phyloP scores from a whole-genome alignment of 2,329 filamentous ascomycete species.

The Venturia nashicola region DNA sequence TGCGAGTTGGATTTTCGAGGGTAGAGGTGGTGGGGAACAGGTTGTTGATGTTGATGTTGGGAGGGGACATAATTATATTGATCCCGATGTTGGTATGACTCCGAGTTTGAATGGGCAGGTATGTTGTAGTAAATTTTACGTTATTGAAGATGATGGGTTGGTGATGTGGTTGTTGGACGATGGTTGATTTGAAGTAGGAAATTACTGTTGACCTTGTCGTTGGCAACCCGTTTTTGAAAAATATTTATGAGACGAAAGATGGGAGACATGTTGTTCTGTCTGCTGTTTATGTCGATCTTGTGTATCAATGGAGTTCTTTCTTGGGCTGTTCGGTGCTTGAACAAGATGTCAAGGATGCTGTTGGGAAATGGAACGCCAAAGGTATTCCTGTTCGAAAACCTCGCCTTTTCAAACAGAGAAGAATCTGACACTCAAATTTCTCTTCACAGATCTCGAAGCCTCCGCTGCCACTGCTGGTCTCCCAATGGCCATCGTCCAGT shows the following conservation, averaged over 20 bases:
- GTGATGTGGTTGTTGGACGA: too few relatives aligned
- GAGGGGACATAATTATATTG: neutral
- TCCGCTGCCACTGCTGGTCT: neutral
- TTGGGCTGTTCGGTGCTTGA: neutral
- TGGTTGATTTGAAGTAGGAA: neutral
- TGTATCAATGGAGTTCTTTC: conserved; percentile 1
- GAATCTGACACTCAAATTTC: neutral
- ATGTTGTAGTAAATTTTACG: neutral
- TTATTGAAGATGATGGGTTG: neutral
- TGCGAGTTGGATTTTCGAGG: neutral
- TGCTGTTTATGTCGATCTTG: conserved; percentile 2
- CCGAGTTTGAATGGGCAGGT: neutral
- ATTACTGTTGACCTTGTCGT: neutral
- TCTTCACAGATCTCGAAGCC: neutral
- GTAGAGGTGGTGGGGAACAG: neutral
- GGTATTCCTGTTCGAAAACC: neutral
- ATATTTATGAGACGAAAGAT: conserved; percentile 1
- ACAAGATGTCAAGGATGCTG: neutral
- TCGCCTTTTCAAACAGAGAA: neutral
- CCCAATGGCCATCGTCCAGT: neutral
- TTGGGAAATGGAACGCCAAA: neutral
- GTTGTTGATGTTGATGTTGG: neutral
- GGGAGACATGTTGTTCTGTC: neutral
- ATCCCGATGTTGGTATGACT: conserved; percentile 1
- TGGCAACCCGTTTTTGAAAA: neutral